Evolutionary conservation across 805 yeast genomes (phyloP), one percentile per base, ranked within the genome.

Genomic region (Ogataea glucozyma): DNA sequence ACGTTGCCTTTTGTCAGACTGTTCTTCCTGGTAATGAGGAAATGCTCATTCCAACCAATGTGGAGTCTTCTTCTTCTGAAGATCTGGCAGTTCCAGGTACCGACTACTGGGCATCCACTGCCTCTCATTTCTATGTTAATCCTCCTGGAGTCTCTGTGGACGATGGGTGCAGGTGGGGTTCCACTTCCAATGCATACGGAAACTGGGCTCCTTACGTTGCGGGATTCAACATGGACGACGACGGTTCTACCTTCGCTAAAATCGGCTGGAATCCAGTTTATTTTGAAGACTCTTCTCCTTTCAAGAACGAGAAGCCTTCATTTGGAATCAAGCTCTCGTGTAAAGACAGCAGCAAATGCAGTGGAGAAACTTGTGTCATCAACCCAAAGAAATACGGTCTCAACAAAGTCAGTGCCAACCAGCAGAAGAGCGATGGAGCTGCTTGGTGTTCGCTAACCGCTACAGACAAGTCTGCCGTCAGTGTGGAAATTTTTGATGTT

Each of bases 131-230:
- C 70, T 88, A 88, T 65, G 64, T 88, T 58, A 88, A 88, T 64
- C 78, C 88, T 18, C 95, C 95, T 16, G 96, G 96, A 44, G 82
- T 83, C 21, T 77, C 86, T 24, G 73, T 80, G 20, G 71, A 69
- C 9, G 91, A 88, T 31, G 95, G 84, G 24, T 88, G 96, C 65
- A 75, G 76, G 50, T 88, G 97, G 96, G 96, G 96, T 4, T 65
- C 83, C 14, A 72, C 72, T 22, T 65, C 70, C 37, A 69, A 84
- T 46, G 83, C 93, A 14, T 70, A 71, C 51, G 97, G 97, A 44
- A 88, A 88, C 75, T 89, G 96, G 96, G 68, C 96, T 12, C 96
- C 96, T 20, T 88, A 87, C 56, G 96, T 89, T 50, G 95, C 93
- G 11, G 97, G 97, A 50, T 88, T 90, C 47, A 88, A 88, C 70